phyloP scores from a whole-genome alignment of 164 flowering plant genomes.

The Chimonanthus praecox region DNA sequence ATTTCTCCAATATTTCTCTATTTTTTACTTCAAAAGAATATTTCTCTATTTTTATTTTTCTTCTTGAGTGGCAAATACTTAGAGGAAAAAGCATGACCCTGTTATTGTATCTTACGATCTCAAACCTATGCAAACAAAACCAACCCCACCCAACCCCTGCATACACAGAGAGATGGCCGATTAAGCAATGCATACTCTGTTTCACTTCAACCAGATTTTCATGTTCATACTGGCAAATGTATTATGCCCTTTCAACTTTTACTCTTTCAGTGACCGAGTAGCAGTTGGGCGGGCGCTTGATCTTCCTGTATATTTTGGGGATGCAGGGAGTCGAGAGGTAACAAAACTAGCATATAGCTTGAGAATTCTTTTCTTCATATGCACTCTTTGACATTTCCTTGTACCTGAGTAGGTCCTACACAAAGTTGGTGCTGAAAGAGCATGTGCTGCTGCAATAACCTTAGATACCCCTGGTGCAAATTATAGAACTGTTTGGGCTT shows the following conservation, averaged over 20 bases:
- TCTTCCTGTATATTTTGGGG: slow-evolving; percentile 98
- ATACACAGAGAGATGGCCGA: too few relatives aligned
- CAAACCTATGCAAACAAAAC: too few relatives aligned
- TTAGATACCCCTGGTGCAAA: slow-evolving; percentile 98
- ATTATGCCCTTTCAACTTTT: not conserved
- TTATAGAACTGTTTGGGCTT: slow-evolving; percentile 98
- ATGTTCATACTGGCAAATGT: not conserved
- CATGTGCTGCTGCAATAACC: slow-evolving; percentile 97
- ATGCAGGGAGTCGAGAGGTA: slow-evolving; percentile 99
- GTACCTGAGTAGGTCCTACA: slow-evolving; percentile 67
- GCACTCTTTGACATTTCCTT: slow-evolving; percentile 18
- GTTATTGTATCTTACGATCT: too few relatives aligned
- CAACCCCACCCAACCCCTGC: too few relatives aligned
- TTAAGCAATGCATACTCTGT: too few relatives aligned
- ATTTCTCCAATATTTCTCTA: too few relatives aligned
- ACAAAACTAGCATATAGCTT: not conserved
- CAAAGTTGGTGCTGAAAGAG: slow-evolving; percentile 96
- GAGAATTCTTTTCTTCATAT: not conserved
- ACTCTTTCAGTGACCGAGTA: slow-evolving; percentile 79
- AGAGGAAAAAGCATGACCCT: too few relatives aligned
- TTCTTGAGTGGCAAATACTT: too few relatives aligned
- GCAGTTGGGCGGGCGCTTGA: slow-evolving; percentile 94
- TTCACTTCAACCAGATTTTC: too few relatives aligned
- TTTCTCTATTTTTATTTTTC: too few relatives aligned
- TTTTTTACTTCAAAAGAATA: too few relatives aligned